Evolutionary conservation across 345 rosid species (phyloP).

Genomic region (Nasturtium officinale): DNA sequence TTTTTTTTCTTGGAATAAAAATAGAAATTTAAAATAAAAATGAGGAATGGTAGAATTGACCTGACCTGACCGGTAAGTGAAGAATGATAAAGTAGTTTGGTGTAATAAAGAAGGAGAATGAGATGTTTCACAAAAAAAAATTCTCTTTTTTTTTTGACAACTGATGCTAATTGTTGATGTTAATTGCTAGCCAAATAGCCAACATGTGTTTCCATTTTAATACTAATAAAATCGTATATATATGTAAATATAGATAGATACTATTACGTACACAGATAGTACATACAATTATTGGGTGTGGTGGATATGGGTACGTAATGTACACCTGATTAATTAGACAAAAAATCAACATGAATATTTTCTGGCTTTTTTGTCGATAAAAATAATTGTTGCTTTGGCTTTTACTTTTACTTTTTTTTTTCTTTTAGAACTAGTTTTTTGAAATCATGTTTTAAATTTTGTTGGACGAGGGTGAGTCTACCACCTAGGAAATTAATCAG

Average conservation of each 20-base stretch:
- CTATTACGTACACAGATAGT: constrained; percentile 12
- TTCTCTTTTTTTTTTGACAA: too few species aligned
- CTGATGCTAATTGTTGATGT: constrained; percentile 40
- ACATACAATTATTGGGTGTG: too few species aligned
- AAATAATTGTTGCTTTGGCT: too few species aligned
- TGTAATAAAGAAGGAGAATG: constrained; percentile 32
- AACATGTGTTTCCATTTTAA: constrained; percentile 4
- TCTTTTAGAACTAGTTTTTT: too few species aligned
- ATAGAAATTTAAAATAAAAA: neutral
- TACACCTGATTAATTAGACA: too few species aligned
- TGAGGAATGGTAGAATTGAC: constrained; percentile 23
- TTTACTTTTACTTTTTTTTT: too few species aligned
- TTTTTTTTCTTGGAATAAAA: neutral
- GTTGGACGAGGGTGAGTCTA: too few species aligned
- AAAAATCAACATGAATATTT: too few species aligned
- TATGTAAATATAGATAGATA: neutral
- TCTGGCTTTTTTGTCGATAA: too few species aligned
- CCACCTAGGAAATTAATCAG: too few species aligned
- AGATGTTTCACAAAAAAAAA: constrained; percentile 29
- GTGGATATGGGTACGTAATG: too few species aligned
- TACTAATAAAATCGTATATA: constrained; percentile 4
- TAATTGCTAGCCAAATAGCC: constrained; percentile 31
- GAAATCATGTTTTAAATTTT: too few species aligned
- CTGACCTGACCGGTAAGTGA: constrained; percentile 43
- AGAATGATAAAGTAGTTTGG: constrained; percentile 33